phyloP scores from a whole-genome alignment of 805 yeast genomes.

The Candida piceae region DNA sequence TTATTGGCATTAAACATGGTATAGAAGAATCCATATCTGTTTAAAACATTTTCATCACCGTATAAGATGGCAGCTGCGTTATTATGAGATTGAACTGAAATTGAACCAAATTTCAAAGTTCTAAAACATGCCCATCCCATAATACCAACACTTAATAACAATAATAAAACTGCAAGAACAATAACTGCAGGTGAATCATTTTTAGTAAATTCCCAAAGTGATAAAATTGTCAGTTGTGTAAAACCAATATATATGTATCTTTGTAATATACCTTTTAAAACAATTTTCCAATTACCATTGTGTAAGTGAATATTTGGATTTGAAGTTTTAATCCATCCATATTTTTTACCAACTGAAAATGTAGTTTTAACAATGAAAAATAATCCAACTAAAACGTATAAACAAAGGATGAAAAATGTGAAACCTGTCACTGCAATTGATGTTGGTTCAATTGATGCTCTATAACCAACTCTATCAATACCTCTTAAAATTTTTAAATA shows the following conservation, averaged over 20 bases:
- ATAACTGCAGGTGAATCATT: constrained; percentile 86
- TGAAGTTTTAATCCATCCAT: constrained; percentile 13
- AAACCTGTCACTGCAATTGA: constrained; percentile 82
- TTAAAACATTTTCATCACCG: constrained; percentile 67
- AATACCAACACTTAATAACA: constrained; percentile 55
- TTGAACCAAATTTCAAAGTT: constrained; percentile 56
- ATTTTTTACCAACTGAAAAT: constrained; percentile 33
- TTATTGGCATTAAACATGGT: constrained; percentile 79
- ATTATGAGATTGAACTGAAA: constrained; percentile 53
- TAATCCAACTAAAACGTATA: constrained; percentile 61
- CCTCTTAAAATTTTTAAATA: constrained; percentile 76
- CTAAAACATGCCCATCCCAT: constrained; percentile 63
- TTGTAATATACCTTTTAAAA: constrained; percentile 74
- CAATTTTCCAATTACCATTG: constrained; percentile 45
- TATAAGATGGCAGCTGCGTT: constrained; percentile 87
- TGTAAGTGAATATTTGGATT: constrained; percentile 4
- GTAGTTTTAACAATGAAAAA: constrained; percentile 51
- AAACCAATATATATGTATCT: constrained; percentile 82
- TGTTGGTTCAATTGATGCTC: constrained; percentile 74
- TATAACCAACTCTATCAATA: constrained; percentile 75
- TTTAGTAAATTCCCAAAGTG: constrained; percentile 82
- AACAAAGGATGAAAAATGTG: constrained; percentile 76
- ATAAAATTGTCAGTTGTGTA: constrained; percentile 70
- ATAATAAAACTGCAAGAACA: constrained; percentile 69
- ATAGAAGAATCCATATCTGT: constrained; percentile 83